Percentiles rank a stretch among this genome's conserved stretches.
Conservation (phyloP, 129 eudicot genomes). For the Smallanthus sonchifolius region DNA sequence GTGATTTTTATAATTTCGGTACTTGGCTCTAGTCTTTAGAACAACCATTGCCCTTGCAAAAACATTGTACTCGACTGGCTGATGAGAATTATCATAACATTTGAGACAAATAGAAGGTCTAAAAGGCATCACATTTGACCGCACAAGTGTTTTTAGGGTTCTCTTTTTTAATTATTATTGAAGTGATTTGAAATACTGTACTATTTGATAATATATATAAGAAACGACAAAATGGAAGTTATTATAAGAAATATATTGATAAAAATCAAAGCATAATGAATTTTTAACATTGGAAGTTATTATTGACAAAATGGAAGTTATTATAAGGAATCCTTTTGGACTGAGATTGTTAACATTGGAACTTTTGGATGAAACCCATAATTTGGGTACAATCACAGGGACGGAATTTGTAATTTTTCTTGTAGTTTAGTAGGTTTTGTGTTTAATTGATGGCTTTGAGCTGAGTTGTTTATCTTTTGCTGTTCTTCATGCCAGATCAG, state of each 20-base stretch:
- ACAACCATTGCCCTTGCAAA: conserved; percentile 2
- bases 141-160: background rate
- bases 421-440: background rate
- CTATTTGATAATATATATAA: background rate
- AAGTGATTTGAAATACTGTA: background rate
- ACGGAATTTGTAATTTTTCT: background rate
- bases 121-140: background rate
- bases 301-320: background rate
- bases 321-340: background rate
- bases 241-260: conserved; percentile 1
- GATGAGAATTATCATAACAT: background rate
- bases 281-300: too few species aligned
- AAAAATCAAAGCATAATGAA: conserved; percentile 1
- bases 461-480: conserved; percentile 8
- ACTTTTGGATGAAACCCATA: background rate
- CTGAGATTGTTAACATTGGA: background rate
- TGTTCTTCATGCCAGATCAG: conserved; percentile 43
- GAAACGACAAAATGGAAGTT: conserved; percentile 1
- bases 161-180: background rate
- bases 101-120: background rate
- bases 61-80: background rate
- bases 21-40: background rate
- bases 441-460: conserved; percentile 8
- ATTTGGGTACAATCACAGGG: background rate
- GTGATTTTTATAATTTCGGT: background rate